Percentiles rank a stretch among this genome's conserved stretches.
These are phyloP conservation scores for Didymosphaeria variabile DNA, from an alignment of 2,329 filamentous ascomycete genomes.

Conservation along the genomic window DNA sequence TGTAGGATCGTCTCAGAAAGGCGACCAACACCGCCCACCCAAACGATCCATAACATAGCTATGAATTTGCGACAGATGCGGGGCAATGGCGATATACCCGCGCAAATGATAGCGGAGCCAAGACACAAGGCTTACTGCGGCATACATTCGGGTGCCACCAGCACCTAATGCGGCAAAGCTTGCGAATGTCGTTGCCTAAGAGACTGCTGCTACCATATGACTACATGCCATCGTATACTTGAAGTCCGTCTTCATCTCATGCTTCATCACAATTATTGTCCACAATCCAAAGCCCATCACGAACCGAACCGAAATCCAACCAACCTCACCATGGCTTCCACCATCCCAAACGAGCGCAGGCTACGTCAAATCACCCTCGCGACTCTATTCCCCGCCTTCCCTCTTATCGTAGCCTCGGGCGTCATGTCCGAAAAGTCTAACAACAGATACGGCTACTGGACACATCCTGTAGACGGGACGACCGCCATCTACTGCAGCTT, in stretches of 20 bases:
- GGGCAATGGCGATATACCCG: background rate
- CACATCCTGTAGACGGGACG: no score
- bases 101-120: background rate
- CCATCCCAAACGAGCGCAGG: background rate
- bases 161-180: background rate
- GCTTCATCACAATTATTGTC: background rate
- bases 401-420: conserved; percentile 11
- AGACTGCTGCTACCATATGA: background rate
- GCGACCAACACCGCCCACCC: background rate
- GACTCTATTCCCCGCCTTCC: conserved; percentile 4
- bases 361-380: conserved; percentile 5
- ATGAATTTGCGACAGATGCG: background rate
- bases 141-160: background rate
- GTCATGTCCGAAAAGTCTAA: background rate
- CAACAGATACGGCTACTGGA: background rate
- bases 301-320: background rate
- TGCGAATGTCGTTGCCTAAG: conserved; percentile 8
- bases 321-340: conserved; percentile 3
- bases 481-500: conserved; percentile 8
- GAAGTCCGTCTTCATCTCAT: background rate
- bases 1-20: background rate
- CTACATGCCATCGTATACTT: background rate
- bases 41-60: background rate
- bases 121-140: background rate
- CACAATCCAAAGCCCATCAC: background rate